Evolutionary conservation across 306 rosid genomes (phyloP), one percentile per base, ranked within the genome.

Genomic region (Vigna unguiculata): DNA sequence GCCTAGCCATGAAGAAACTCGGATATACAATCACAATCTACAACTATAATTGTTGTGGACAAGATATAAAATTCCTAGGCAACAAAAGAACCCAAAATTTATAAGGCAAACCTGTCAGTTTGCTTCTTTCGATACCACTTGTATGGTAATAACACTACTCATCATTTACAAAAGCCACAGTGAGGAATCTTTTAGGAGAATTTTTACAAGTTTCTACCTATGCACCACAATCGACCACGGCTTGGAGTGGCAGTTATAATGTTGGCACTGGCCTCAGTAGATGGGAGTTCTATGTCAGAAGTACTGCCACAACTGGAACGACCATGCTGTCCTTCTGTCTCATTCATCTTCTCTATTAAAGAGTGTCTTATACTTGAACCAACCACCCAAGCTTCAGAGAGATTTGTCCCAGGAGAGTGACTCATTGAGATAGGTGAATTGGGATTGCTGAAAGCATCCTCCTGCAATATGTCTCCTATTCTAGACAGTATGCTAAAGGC

Each of bases 401-500:
- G 74, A 74, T 38, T 81, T 57, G 52, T 74, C 63, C 81, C 88
- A 11, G 87, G 87, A 66, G 85, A 80, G 76, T 59, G 80, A 64
- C 65, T 65, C 55, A 85, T 16, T 22, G 77, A 69, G 30, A 73
- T 21, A 5, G 86, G 86, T 43, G 93, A 62, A 81, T 77, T 85
- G 19, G 91, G 87, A 86, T 84, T 83, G 86, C 84, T 86, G 67
- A 81, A 64, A 52, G 85, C 82, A 88, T 89, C 97, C 84, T 89
- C 97, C 60, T 84, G 85, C 79, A 93, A 53, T 46, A 93, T 74
- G 69, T 93, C 98, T 67, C 86, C 87, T 59, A 93, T 88, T 83
- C 98, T 93, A 19, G 87, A 91, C 2, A 93, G 86, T 85, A 93
- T 83, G 86, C 90, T 88, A 83, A 82, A 87, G 14, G 97, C 95